Conservation (phyloP, 164 flowering plant species). For the Umbellularia californica region DNA sequence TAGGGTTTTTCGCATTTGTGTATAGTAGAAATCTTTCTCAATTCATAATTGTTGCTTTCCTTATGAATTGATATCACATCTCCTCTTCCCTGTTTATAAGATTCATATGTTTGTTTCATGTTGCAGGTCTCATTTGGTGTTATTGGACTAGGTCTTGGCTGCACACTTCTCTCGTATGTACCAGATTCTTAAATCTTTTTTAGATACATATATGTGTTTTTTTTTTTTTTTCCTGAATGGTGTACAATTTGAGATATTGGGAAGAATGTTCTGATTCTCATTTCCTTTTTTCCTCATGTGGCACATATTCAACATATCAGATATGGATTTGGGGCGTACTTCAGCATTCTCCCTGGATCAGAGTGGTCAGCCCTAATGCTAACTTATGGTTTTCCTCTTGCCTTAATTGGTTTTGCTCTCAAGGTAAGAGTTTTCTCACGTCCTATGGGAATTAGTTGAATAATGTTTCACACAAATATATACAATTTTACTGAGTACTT, state of each 20-base stretch:
- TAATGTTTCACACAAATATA: background rate
- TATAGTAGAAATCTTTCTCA: background rate
- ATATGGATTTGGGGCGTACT: slow-evolving; percentile 97
- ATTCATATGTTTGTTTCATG: background rate
- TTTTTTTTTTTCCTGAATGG: too few relatives aligned
- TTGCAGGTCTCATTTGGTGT: slow-evolving; percentile 93
- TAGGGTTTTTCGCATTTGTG: too few relatives aligned
- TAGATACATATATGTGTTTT: too few relatives aligned
- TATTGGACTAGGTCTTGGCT: slow-evolving; percentile 75
- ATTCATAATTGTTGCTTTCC: too few relatives aligned
- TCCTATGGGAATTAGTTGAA: background rate
- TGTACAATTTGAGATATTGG: too few relatives aligned
- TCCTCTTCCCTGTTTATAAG: background rate
- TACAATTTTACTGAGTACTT: background rate
- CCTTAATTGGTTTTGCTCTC: slow-evolving; percentile 96
- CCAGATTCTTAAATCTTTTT: background rate
- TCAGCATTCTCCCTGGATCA: slow-evolving; percentile 89
- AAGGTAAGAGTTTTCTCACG: slow-evolving; percentile 46
- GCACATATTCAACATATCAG: slow-evolving; percentile 26
- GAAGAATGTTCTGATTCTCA: background rate
- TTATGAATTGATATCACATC: too few relatives aligned
- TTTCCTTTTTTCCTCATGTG: background rate
- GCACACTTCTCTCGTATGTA: slow-evolving; percentile 78
- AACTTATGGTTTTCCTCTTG: slow-evolving; percentile 96
- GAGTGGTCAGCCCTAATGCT: slow-evolving; percentile 98